Evolutionary conservation across 192 early-diverging fungal species (phyloP), one percentile per base, ranked within the genome.

Genomic region (Podila minutissima): DNA sequence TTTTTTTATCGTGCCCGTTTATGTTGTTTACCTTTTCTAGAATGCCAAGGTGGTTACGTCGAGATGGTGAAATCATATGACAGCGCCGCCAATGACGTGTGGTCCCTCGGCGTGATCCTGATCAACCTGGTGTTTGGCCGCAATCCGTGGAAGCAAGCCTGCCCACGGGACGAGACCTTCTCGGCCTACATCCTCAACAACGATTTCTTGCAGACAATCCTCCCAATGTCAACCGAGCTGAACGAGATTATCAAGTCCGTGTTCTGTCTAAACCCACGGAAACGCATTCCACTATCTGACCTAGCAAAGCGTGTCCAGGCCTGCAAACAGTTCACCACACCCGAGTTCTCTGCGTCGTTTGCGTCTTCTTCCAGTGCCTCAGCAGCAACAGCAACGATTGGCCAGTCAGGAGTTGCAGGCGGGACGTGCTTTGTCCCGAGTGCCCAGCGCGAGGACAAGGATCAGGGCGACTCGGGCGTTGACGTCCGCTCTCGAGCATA

Each of bases 51-150:
- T 75, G 92, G 91, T 85, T 89, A 86, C 69, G 88, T 91, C 79
- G 84, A 92, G 59, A 67, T 84, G 60, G 88, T 77, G n/a, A 67
- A 74, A 57, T 88, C 81, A 82, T 99, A 89, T 73, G 74, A 75
- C 60, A 87, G 85, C 38, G 83, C 84, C 15, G 61, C 82, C 20
- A 89, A 87, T 29, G 97, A 99, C 74, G 87, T 99, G 78, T 99
- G 97, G 97, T 94, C 93, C 49, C 82, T 97, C 28, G 97, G 97
- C 24, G 94, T 99, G 5, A 97, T 98, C 62, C 88, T 96, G 22
- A 96, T 97, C 72, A 97, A 89, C 55, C 72, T 89, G 89, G 83
- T 91, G 75, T 77, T 89, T 90, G 73, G 97, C 86, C 78, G 97
- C 88, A 67, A 96, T 88, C 88, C 97, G 89, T 89, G 88, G 88